These are phyloP conservation scores for Diacronema lutheri DNA, from an alignment of 78 protist genomes.

Conservation along the genomic window DNA sequence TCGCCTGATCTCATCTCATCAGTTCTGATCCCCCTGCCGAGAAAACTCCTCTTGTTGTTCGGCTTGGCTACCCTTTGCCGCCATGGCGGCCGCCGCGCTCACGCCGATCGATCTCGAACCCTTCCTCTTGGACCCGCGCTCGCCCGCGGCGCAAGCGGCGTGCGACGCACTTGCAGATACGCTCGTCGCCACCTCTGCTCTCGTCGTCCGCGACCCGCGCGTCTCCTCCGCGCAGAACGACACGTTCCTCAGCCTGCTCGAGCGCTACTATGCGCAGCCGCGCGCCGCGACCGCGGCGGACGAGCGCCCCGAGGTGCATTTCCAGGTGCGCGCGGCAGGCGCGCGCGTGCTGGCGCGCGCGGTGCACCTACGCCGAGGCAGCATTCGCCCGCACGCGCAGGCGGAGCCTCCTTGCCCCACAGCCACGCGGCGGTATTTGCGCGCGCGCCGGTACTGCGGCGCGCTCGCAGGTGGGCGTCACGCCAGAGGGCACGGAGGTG, in stretches of 20 bases:
- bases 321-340: too few relatives aligned
- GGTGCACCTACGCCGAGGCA: too few relatives aligned
- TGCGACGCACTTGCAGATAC: background rate
- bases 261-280: slow-evolving; percentile 72
- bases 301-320: slow-evolving; percentile 69
- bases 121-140: background rate
- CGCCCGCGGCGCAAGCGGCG: background rate
- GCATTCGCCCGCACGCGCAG: too few relatives aligned
- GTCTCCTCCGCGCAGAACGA: slow-evolving; percentile 10
- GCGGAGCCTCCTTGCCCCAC: too few relatives aligned
- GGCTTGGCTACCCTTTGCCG: too few relatives aligned
- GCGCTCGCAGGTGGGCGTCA: slow-evolving; percentile 80
- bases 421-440: slow-evolving; percentile 53
- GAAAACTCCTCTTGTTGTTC: too few relatives aligned
- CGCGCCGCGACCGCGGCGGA: slow-evolving; percentile 57
- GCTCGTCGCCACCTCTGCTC: slow-evolving; percentile 16
- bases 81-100: too few relatives aligned
- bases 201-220: slow-evolving; percentile 32
- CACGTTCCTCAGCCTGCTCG: slow-evolving; percentile 68
- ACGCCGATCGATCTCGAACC: background rate
- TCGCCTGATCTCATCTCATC: too few relatives aligned
- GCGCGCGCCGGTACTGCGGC: slow-evolving; percentile 68
- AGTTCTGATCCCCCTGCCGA: too few relatives aligned
- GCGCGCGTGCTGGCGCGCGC: too few relatives aligned
- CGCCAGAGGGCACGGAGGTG: slow-evolving; percentile 55